Base-by-base conservation (phyloP, 1,284 basidiomycete genomes). In the Ustilago hordei region DNA sequence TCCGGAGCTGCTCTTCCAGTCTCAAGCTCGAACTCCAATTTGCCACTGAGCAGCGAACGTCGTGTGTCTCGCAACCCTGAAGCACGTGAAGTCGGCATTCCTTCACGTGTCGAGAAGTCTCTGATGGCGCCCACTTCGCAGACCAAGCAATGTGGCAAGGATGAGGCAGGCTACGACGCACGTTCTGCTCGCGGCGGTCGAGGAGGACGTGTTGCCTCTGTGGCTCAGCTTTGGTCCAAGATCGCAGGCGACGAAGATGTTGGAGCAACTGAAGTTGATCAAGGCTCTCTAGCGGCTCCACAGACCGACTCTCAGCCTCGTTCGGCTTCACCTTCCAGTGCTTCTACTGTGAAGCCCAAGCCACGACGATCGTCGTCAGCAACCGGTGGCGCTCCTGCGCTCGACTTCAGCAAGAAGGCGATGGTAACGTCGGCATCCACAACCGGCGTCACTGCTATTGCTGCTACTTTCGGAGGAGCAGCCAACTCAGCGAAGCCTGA, bases 101-200 rank as follows among this genome's bases (percentile, higher is more conserved):
- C 69, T 1, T 50, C 66, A 6, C 73, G 73, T 8, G 73, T 76
- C 32, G 74, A 70, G 41, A 73, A 68, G 59, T 64, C 66, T 7
- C 69, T 75, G 8, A 56, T 55, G 55, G 61, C 69, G 35, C 53
- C 73, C 0, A 34, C n/a, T 4, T n/a, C 59, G 28, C 54, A 64
- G 36, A 28, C n/a, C 32, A 39, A 43, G 19, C 35, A 35, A 38
- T 39, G 55, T 28, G 39, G 31, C 61, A 72, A 61, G 23, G 57
- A 55, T 11, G 63, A 66, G 12, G 12, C 35, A 4, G 35, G 74
- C 12, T 93, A 93, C 82, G 91, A 93, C 79, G 86, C 92, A 23
- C 90, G 91, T 6, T 93, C 92, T 45, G 92, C 92, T 11, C 89
- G 92, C 31, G 92, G 93, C 3, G 93, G 93, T 2, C 87, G 89